Evolutionary conservation across 106 monocot species (phyloP), one percentile per base, ranked within the genome.

Genomic region (Acorus gramineus): DNA sequence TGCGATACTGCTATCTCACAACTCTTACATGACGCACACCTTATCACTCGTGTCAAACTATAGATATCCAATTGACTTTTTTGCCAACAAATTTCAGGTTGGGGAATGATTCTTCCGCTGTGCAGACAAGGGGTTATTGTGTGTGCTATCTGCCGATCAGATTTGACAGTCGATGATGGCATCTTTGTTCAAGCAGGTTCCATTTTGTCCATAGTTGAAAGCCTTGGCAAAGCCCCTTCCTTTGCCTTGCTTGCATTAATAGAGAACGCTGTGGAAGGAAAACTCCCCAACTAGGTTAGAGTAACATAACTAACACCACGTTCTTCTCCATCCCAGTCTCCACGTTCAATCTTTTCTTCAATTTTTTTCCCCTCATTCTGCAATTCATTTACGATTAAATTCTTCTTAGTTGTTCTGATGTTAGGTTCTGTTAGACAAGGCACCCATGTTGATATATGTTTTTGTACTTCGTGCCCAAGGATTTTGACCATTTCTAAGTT

Each of bases 221-320:
- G 68, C 98, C 98, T 14, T 98, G 98, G 98, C 77, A 98, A 69
- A 92, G 98, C 3, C 98, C 98, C 42, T 98, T 98, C 69, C 87
- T 98, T 5, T 98, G 98, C 64, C 72, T 77, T 14, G 79, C 54
- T 65, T 98, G 98, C 76, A 85, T 85, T 4, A 71, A 84, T 65
- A 98, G 92, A 88, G 75, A 92, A 98, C 44, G 80, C 80, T 6
- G 75, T 80, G 80, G 80, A 80, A 60, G 80, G 80, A 4, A 80
- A 80, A 71, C 80, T 74, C 4, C 80, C 74, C 0, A 80, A 75
- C 44, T 74, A 75, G 6, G 80, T 66, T n/a, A 75, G 75, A 71
- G 75, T 71, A 49, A 48, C 66, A 60, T 79, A 66, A 28, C 28
- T 28, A 28, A 28, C 28, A 1, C 28, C 28, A 28, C 28, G 28